phyloP scores from a whole-genome alignment of 768 basidiomycete species.

The Podaxis sp. region DNA sequence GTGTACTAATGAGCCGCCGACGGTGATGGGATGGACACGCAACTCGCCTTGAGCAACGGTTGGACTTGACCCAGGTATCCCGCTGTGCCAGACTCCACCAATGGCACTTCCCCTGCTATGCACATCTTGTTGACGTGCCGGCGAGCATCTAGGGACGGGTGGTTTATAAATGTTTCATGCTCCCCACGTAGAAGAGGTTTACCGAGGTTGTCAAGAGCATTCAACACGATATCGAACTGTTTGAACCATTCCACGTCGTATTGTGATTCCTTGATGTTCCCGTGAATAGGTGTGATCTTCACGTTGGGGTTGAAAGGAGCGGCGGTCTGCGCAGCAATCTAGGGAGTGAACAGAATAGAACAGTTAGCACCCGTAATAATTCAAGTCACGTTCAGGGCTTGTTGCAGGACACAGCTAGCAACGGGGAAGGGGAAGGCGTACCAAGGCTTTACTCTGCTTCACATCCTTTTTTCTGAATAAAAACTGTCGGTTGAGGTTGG shows the following conservation, averaged over 20 bases:
- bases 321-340: conserved; percentile 85
- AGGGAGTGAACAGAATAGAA: conserved; percentile 2
- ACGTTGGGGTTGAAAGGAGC: conserved; percentile 86
- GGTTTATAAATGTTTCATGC: background rate
- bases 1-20: background rate
- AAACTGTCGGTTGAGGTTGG: conserved; percentile 96
- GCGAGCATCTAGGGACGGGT: conserved; percentile 66
- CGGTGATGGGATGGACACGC: background rate
- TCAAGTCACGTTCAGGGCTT: background rate
- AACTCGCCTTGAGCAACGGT: conserved; percentile 77
- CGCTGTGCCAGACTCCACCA: conserved; percentile 95
- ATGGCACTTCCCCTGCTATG: conserved; percentile 84
- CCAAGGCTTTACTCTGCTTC: conserved; percentile 93
- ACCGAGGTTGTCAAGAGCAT: conserved; percentile 97
- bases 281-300: conserved; percentile 84
- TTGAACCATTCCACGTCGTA: conserved; percentile 92
- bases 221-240: conserved; percentile 88
- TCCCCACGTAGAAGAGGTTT: conserved; percentile 21
- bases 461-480: conserved; percentile 96
- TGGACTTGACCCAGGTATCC: conserved; percentile 98
- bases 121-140: conserved; percentile 98
- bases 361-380: background rate
- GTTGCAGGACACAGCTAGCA: background rate
- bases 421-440: conserved; percentile 28
- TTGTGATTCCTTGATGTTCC: conserved; percentile 91